Evolutionary conservation across 257 asterid species (phyloP), one percentile per base, ranked within the genome.

Genomic region (Knoxia roxburghii): DNA sequence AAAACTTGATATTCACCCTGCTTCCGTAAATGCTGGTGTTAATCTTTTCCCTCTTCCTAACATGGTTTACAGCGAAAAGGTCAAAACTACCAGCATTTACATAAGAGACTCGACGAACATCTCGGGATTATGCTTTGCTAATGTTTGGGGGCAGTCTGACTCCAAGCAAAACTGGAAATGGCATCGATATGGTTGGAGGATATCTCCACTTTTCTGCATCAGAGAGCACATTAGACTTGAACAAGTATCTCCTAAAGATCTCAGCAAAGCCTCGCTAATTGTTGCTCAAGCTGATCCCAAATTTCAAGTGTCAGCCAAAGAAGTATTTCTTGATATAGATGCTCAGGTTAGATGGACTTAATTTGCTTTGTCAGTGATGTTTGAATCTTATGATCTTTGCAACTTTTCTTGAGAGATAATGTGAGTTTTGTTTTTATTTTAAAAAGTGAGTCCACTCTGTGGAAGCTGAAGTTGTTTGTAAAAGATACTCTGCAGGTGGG

Each of bases 171-270:
- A 83, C 57, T 68, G 95, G 89, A 30, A 87, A 86, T 70, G 97
- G 97, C 51, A 90, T 93, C 29, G 96, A 93, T 77, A 93, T 93
- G 99, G n/a, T n/a, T n/a, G n/a, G n/a, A n/a, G n/a, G n/a, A n/a
- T n/a, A n/a, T n/a, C n/a, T n/a, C 97, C 96, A 88, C 76, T 93
- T 93, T 58, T 90, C 97, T 20, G 96, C 99, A 20, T 86, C 96
- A 15, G 82, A 63, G 98, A 91, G 77, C 89, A 87, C 83, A 89
- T 77, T 82, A 86, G 79, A 53, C 91, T 91, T 27, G 96, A 94
- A 58, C 82, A 76, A 67, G 72, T 89, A 61, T 78, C 89, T 18
- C 82, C 94, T 0, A 94, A 91, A 61, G 91, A 85, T 52, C 88
- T 91, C 50, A 81, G 81, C 82, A 81, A 84, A 74, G 98, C 96